Percentiles rank a stretch among this genome's conserved stretches.
Evolutionary conservation across 306 rosid genomes (phyloP).

Genomic region (Lathyrus tuberosus): DNA sequence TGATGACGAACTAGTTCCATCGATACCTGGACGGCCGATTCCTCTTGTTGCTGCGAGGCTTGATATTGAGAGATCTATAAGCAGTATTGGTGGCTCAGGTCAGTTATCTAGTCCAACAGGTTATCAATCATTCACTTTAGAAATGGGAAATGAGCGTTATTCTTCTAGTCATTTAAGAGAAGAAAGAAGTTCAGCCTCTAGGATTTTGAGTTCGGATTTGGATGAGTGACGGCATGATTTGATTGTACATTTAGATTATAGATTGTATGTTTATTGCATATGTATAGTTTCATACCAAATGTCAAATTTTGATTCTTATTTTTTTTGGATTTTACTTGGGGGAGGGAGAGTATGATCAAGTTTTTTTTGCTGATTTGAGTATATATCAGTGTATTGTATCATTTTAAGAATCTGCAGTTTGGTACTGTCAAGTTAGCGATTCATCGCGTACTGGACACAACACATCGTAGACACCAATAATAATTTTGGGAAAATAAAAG

Average conservation of each 20-base stretch:
- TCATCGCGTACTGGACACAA: not conserved
- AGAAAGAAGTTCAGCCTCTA: slow-evolving; percentile 45
- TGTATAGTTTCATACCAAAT: slow-evolving; percentile 25
- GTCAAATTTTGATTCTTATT: slow-evolving; percentile 41
- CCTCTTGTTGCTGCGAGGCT: slow-evolving; percentile 69
- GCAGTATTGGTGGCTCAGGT: slow-evolving; percentile 63
- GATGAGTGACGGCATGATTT: slow-evolving; percentile 33
- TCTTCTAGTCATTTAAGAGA: slow-evolving; percentile 43
- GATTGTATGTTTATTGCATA: slow-evolving; percentile 43
- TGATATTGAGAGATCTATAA: slow-evolving; percentile 73
- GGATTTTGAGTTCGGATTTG: slow-evolving; percentile 39
- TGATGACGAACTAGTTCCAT: slow-evolving; percentile 69
- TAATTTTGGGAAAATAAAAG: not conserved
- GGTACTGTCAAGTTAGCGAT: slow-evolving; percentile 6
- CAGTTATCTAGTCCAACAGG: slow-evolving; percentile 63
- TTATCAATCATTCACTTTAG: slow-evolving; percentile 47
- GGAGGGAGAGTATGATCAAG: slow-evolving; percentile 24
- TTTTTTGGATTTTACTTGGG: slow-evolving; percentile 14
- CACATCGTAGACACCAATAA: not conserved
- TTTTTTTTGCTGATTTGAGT: slow-evolving; percentile 31
- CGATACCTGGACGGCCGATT: slow-evolving; percentile 78
- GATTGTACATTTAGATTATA: slow-evolving; percentile 40
- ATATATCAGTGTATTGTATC: not conserved
- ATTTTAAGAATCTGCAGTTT: slow-evolving; percentile 17
- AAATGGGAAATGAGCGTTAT: slow-evolving; percentile 36